Conservation (phyloP, 164 flowering plant genomes). For the Sextonia rubra region DNA sequence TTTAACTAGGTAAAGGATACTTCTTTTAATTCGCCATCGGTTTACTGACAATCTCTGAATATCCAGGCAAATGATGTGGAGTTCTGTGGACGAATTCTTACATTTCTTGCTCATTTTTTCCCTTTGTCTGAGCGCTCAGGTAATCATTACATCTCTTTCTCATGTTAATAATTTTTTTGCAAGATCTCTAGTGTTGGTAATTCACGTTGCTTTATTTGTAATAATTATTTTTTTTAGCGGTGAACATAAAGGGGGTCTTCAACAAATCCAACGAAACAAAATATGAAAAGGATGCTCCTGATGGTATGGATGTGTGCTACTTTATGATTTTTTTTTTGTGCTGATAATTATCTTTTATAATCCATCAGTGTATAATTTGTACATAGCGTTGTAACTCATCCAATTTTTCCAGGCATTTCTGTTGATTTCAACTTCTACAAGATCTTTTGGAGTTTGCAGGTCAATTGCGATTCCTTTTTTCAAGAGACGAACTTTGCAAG, state of each 20-base stretch:
- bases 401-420: conserved; percentile 55
- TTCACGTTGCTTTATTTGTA: neutral
- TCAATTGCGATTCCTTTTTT: conserved; percentile 16
- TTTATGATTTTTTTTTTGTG: neutral
- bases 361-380: neutral
- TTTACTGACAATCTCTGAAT: conserved; percentile 1
- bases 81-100: conserved; percentile 94
- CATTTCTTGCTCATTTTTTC: conserved; percentile 96
- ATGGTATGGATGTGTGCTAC: conserved; percentile 36
- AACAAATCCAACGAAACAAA: conserved; percentile 95
- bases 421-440: conserved; percentile 97
- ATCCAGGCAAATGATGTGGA: conserved; percentile 96
- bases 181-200: neutral
- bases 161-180: too few relatives aligned
- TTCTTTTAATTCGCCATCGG: neutral
- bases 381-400: neutral
- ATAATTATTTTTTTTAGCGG: conserved; percentile 51
- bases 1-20: neutral
- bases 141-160: conserved; percentile 14
- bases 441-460: conserved; percentile 99
- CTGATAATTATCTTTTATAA: neutral
- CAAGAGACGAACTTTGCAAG: neutral
- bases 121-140: conserved; percentile 99
- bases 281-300: conserved; percentile 92
- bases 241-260: conserved; percentile 97